A percentile compares a stretch with the other conserved stretches of the same genome.
phyloP scores from a whole-genome alignment of 1,284 basidiomycete species.

The Tylopilus orsonianus region DNA sequence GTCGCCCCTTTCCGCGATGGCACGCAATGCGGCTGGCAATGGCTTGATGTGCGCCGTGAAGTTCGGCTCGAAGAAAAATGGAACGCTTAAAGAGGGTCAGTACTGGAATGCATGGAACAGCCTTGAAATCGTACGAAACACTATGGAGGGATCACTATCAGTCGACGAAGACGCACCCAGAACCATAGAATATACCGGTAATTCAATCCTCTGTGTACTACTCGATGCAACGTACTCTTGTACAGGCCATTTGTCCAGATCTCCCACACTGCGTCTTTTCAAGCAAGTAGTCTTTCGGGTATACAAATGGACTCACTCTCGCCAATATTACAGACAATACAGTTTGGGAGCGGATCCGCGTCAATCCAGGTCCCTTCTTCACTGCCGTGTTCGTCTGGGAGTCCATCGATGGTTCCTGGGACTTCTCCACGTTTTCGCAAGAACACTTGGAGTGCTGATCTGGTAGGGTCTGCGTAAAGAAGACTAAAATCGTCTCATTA shows the following conservation, averaged over 20 bases:
- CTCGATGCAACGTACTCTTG: conserved; percentile 73
- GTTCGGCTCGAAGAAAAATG: conserved; percentile 87
- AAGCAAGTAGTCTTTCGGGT: conserved; percentile 2
- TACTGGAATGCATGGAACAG: not conserved
- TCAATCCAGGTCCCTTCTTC: conserved; percentile 73
- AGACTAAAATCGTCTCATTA: conserved; percentile 48
- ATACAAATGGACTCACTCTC: conserved; percentile 57
- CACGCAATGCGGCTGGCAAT: conserved; percentile 52
- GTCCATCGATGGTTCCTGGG: conserved; percentile 37
- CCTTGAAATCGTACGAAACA: conserved; percentile 46
- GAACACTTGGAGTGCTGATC: conserved; percentile 79
- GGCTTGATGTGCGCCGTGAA: conserved; percentile 67
- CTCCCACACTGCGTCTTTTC: conserved; percentile 70
- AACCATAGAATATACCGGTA: conserved; percentile 53
- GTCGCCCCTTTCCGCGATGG: conserved; percentile 26
- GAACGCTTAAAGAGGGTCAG: conserved; percentile 47
- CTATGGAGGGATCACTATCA: conserved; percentile 33
- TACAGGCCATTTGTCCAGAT: conserved; percentile 83
- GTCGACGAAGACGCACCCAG: not conserved
- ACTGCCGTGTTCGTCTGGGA: conserved; percentile 49
- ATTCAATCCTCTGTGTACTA: conserved; percentile 68
- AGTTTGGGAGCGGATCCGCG: conserved; percentile 75
- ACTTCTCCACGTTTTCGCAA: conserved; percentile 44
- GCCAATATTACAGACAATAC: conserved; percentile 81
- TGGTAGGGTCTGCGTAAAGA: conserved; percentile 76